Conservation (phyloP, 2,329 filamentous ascomycete genomes). For the Ophiocordyceps camponoti-rufipedis region DNA sequence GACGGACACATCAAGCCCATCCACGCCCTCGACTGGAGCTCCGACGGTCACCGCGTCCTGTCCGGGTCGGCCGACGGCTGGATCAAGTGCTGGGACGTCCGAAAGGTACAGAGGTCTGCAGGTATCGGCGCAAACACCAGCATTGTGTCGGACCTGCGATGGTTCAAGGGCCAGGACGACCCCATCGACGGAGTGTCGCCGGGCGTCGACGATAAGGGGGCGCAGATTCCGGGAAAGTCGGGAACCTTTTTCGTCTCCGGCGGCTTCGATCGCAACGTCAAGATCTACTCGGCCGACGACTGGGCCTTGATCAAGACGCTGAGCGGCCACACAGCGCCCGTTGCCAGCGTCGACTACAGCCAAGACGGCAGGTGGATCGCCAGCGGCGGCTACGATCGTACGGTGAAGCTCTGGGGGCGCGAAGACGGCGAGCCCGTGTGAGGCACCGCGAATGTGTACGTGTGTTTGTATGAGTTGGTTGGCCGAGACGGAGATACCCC, state of each 20-base stretch:
- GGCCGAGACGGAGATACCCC: neutral
- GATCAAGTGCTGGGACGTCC: constrained; percentile 94
- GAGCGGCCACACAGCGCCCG: constrained; percentile 79
- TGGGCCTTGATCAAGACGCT: constrained; percentile 81
- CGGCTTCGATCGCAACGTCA: constrained; percentile 90
- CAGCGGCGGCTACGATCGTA: constrained; percentile 84
- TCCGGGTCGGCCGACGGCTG: constrained; percentile 87
- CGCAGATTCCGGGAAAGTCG: constrained; percentile 57
- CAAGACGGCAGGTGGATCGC: constrained; percentile 81
- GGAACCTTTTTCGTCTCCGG: constrained; percentile 82
- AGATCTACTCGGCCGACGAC: constrained; percentile 90
- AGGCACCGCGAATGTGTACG: neutral
- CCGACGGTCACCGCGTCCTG: constrained; percentile 82
- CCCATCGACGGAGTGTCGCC: constrained; percentile 43
- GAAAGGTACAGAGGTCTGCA: constrained; percentile 68
- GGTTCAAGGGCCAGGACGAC: constrained; percentile 80
- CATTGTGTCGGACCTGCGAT: constrained; percentile 79
- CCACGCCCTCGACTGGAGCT: constrained; percentile 80
- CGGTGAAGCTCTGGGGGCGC: constrained; percentile 88
- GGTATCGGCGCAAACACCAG: constrained; percentile 82
- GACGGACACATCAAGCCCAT: constrained; percentile 77
- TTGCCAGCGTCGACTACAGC: constrained; percentile 79
- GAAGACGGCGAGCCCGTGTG: constrained; percentile 45
- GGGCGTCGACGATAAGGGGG: constrained; percentile 46
- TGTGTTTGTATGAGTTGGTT: too few species aligned